These are phyloP conservation scores for Colletotrichum endophyticum DNA, from an alignment of 2,329 filamentous ascomycete species.

Conservation along the genomic window DNA sequence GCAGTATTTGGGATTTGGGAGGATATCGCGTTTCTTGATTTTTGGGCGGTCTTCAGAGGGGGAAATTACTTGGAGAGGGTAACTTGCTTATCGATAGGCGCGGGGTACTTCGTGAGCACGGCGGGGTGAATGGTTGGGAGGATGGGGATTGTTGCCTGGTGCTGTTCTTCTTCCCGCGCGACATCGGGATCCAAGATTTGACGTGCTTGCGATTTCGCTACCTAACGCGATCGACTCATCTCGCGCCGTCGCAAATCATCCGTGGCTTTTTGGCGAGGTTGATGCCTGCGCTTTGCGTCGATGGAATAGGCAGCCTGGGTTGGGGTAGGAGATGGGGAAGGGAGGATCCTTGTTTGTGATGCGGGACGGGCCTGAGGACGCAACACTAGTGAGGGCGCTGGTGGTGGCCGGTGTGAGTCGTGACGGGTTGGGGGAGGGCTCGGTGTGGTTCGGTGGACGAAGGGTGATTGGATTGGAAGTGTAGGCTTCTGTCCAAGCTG, in stretches of 20 bases:
- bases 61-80: too few relatives aligned
- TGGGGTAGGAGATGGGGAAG: background rate
- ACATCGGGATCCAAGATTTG: background rate
- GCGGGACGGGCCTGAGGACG: background rate
- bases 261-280: background rate
- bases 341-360: background rate
- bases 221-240: background rate
- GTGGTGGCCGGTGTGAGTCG: background rate
- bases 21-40: background rate
- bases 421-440: background rate
- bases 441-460: background rate
- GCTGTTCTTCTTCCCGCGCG: background rate
- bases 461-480: too few relatives aligned
- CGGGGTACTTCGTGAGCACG: background rate
- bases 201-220: background rate
- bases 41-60: accelerated
- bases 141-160: background rate
- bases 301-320: background rate
- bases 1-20: background rate
- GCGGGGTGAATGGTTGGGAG: background rate
- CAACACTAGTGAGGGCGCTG: background rate
- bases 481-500: too few relatives aligned
- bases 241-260: background rate
- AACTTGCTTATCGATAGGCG: background rate
- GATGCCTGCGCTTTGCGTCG: background rate